phyloP scores from a whole-genome alignment of 2,329 filamentous ascomycete genomes.

The Lachnellula arida region DNA sequence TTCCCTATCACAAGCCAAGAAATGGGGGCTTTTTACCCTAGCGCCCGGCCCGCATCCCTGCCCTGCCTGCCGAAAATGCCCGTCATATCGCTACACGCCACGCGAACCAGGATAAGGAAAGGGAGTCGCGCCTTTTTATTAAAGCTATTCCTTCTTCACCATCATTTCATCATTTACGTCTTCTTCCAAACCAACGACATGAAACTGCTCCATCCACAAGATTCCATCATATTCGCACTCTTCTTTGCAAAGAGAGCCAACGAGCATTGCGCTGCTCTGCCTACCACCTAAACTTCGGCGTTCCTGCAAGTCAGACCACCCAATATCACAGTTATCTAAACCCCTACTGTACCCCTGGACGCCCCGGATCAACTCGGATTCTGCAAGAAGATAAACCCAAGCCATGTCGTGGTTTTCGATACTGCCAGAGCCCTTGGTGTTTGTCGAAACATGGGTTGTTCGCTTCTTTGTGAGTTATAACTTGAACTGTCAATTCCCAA shows the following conservation, averaged over 20 bases:
- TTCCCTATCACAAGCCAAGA: slow-evolving; percentile 41
- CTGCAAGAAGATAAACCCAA: not conserved
- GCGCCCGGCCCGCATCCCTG: not conserved
- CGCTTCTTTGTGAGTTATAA: slow-evolving; percentile 52
- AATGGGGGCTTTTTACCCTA: not conserved
- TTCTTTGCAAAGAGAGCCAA: not conserved
- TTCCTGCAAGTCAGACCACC: slow-evolving; percentile 2
- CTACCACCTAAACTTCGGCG: not conserved
- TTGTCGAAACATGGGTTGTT: slow-evolving; percentile 57
- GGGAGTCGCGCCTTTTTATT: not conserved
- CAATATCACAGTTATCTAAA: not conserved
- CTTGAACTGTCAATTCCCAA: not conserved
- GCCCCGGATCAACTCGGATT: slow-evolving; percentile 20
- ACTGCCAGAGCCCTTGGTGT: slow-evolving; percentile 52
- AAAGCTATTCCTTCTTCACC: too few species aligned
- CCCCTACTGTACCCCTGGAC: not conserved
- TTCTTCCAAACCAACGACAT: not conserved
- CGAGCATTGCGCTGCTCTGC: not conserved
- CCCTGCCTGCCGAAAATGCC: not conserved
- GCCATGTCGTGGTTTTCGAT: slow-evolving; percentile 62
- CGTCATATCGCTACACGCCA: not conserved
- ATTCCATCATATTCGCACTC: not conserved
- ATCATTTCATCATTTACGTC: not conserved
- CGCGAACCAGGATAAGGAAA: not conserved
- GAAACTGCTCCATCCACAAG: not conserved